Evolutionary conservation across 495 filamentous ascomycete species (phyloP), one percentile per base, ranked within the genome.

Genomic region (Aspergillus leporis): DNA sequence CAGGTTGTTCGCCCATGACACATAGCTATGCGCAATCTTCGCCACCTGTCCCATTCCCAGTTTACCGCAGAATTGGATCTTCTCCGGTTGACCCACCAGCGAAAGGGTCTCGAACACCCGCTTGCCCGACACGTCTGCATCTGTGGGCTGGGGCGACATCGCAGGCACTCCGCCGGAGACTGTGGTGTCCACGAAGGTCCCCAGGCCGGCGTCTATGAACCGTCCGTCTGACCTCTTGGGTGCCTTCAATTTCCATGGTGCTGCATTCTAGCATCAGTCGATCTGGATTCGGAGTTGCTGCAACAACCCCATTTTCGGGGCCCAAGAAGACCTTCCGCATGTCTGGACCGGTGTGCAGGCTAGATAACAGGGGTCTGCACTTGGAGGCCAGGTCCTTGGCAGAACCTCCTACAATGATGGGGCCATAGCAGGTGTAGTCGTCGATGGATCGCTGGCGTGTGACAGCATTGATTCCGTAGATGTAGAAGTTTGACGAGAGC

Each of bases 251-350:
- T 5, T 52, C 31, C n/a, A 52, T 52, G 5, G 50, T 52, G 50
- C 50, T 52, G 50, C 50, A 52, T 52, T 52, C 31, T 4, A 52
- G 16, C 14, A 52, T 4, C 4, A 52, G 50, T 16, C 50, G 50
- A 5, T 8, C 31, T 0, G 49, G 7, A 19, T 52, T 16, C 13
- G 16, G 18, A 5, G 28, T 21, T 4, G 50, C 50, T 18, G 25
- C 31, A 19, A 52, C 34, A 7, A 52, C 31, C 2, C 50, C 50
- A 21, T 21, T 2, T 9, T 36, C 28, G 14, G 50, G 19, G 30
- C 34, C 50, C 5, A 52, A 19, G 21, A 32, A 52, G 5, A 52
- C 31, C 30, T 32, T 23, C 19, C 22, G 4, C 16, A 50, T 18
- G 6, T 50, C 9, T 5, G 47, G 23, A 8, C 19, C 18, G 7